Conservation (phyloP, 1,139 yeast species). For the Meyerozyma smithsonii region DNA sequence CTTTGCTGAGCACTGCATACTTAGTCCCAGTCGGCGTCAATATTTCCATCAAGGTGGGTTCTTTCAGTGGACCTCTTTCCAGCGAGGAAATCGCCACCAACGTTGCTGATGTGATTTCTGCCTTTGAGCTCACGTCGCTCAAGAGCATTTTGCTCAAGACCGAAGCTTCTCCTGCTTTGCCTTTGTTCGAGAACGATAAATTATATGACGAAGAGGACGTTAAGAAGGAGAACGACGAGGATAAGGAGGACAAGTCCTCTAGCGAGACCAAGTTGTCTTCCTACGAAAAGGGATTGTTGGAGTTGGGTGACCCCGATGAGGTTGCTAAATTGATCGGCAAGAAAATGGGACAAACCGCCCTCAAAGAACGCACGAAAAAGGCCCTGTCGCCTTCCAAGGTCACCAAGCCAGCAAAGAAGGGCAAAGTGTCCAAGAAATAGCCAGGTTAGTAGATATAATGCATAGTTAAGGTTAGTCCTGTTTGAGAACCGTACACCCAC, state of each 20-base stretch:
- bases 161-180: conserved; percentile 72
- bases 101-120: conserved; percentile 49
- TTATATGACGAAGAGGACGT: conserved; percentile 37
- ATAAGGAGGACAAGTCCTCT: conserved; percentile 9
- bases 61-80: conserved; percentile 24
- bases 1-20: conserved; percentile 55
- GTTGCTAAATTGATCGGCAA: conserved; percentile 44
- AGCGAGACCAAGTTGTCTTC: conserved; percentile 43
- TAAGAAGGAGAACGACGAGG: conserved; percentile 17
- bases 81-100: conserved; percentile 46
- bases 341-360: conserved; percentile 17
- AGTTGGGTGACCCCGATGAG: conserved; percentile 72
- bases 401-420: conserved; percentile 4
- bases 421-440: not conserved
- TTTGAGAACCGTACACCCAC: not conserved
- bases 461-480: not conserved
- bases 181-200: conserved; percentile 66
- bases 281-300: conserved; percentile 75
- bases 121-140: conserved; percentile 40
- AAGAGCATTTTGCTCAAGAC: conserved; percentile 70
- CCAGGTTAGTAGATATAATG: not conserved
- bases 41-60: conserved; percentile 65
- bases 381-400: conserved; percentile 13
- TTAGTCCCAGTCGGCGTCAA: conserved; percentile 74
- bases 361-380: conserved; percentile 11